Conservation (phyloP, 2,329 filamentous ascomycete genomes). For the Coniochaeta pulveracea region DNA sequence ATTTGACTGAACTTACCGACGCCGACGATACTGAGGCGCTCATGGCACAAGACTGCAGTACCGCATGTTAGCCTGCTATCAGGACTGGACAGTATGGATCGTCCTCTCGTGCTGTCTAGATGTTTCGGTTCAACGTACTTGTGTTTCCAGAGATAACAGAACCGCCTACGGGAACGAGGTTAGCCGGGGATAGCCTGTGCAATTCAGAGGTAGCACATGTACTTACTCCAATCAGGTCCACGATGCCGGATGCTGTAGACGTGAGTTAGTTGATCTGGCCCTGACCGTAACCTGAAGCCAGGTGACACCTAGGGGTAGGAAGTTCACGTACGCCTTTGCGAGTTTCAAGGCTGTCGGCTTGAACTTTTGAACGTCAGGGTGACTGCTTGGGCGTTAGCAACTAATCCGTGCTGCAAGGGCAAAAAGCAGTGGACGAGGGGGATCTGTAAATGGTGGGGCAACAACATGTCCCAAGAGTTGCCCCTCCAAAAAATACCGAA, state of each 20-base stretch:
- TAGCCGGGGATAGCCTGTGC: slow-evolving; percentile 19
- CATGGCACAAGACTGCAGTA: slow-evolving; percentile 76
- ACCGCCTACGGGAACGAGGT: slow-evolving; percentile 49
- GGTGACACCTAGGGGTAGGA: slow-evolving; percentile 12
- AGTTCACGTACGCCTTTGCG: slow-evolving; percentile 70
- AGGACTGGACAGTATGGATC: too few species aligned
- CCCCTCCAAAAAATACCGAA: slow-evolving; percentile 21
- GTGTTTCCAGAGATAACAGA: slow-evolving; percentile 85
- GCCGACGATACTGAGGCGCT: slow-evolving; percentile 94
- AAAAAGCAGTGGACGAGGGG: slow-evolving; percentile 3
- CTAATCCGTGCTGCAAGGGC: background rate
- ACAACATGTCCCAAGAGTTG: slow-evolving; percentile 7
- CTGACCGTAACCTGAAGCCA: slow-evolving; percentile 12
- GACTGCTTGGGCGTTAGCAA: slow-evolving; percentile 36
- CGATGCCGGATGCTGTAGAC: slow-evolving; percentile 73
- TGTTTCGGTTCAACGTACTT: slow-evolving; percentile 47
- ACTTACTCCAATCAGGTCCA: slow-evolving; percentile 97
- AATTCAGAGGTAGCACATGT: slow-evolving; percentile 10
- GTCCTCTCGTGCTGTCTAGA: too few species aligned
- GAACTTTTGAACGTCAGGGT: slow-evolving; percentile 92
- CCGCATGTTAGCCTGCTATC: slow-evolving; percentile 16
- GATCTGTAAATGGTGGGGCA: slow-evolving; percentile 1
- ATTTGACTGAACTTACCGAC: slow-evolving; percentile 65
- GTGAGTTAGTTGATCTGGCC: slow-evolving; percentile 26
- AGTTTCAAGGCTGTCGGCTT: slow-evolving; percentile 90